These are phyloP conservation scores for Raphanus raphanistrum DNA, from an alignment of 345 rosid species.

Conservation along the genomic window DNA sequence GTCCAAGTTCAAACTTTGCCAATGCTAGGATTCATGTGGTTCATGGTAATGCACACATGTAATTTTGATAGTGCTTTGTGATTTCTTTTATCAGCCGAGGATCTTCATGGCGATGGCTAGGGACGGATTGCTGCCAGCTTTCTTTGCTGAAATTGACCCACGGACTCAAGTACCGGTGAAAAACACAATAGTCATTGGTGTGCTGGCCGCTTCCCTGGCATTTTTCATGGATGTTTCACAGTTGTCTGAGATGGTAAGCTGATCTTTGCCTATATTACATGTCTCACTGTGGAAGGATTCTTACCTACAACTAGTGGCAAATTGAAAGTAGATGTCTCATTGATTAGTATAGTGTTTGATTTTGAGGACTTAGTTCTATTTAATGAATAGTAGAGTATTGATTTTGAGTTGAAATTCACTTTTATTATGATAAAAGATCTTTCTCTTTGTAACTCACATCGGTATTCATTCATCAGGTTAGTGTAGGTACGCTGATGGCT, in stretches of 20 bases:
- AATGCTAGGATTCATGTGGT: conserved; percentile 1
- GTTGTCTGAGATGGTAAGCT: conserved; percentile 66
- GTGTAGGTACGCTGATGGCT: conserved; percentile 73
- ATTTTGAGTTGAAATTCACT: conserved; percentile 2
- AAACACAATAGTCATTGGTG: conserved; percentile 58
- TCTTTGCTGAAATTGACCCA: conserved; percentile 64
- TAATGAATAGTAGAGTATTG: conserved; percentile 6
- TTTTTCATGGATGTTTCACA: conserved; percentile 71
- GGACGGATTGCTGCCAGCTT: conserved; percentile 69
- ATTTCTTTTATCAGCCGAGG: conserved; percentile 50
- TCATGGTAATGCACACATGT: not conserved
- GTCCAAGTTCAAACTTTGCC: not conserved
- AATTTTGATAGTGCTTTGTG: conserved; percentile 22
- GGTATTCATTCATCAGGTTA: conserved; percentile 50
- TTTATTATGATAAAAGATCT: not conserved
- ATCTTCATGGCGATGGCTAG: conserved; percentile 81
- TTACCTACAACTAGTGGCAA: conserved; percentile 10
- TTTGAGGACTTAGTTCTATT: not conserved
- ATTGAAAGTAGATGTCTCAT: conserved; percentile 8
- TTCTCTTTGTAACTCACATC: conserved; percentile 11
- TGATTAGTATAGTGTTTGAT: conserved; percentile 7
- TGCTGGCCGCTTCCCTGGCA: conserved; percentile 52
- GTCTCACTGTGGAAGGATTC: not conserved
- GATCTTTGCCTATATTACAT: not conserved
- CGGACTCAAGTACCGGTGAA: conserved; percentile 68